phyloP scores from a whole-genome alignment of 2,329 filamentous ascomycete genomes.

The Coleophoma cylindrospora region DNA sequence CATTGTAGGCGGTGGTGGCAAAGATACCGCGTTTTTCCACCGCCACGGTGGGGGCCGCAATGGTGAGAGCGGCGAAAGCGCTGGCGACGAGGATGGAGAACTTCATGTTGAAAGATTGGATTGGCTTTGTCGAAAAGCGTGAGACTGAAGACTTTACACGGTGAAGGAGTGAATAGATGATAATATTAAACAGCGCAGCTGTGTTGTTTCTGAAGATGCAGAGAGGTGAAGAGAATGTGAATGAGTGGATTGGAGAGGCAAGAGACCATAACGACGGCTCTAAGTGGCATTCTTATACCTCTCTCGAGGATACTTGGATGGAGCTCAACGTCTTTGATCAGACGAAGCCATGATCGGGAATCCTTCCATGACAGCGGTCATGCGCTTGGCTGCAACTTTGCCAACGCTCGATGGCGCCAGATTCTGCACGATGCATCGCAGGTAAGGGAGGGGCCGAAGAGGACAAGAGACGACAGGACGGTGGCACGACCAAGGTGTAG shows the following conservation, averaged over 20 bases:
- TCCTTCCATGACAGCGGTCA: neutral
- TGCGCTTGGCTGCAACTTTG: neutral
- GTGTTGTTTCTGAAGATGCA: neutral
- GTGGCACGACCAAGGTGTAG: too few species aligned
- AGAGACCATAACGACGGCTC: neutral
- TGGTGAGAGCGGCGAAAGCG: neutral
- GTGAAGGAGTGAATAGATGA: neutral
- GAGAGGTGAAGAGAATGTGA: neutral
- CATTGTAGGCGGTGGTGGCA: slow-evolving; percentile 1
- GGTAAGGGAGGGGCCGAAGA: too few species aligned
- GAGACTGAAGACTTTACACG: neutral
- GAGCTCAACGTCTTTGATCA: neutral
- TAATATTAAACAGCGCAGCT: slow-evolving; percentile 2
- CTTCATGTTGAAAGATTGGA: neutral
- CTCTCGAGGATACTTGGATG: neutral
- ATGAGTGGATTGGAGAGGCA: slow-evolving; percentile 1
- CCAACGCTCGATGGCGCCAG: slow-evolving; percentile 7
- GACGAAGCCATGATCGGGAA: neutral
- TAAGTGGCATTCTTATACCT: neutral
- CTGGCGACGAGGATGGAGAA: neutral
- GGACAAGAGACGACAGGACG: too few species aligned
- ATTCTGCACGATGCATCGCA: too few species aligned
- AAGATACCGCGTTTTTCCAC: neutral
- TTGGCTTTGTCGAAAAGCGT: neutral
- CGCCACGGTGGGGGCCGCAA: neutral